phyloP scores from a whole-genome alignment of 2,329 filamentous ascomycete species.

The Alternaria dauci region DNA sequence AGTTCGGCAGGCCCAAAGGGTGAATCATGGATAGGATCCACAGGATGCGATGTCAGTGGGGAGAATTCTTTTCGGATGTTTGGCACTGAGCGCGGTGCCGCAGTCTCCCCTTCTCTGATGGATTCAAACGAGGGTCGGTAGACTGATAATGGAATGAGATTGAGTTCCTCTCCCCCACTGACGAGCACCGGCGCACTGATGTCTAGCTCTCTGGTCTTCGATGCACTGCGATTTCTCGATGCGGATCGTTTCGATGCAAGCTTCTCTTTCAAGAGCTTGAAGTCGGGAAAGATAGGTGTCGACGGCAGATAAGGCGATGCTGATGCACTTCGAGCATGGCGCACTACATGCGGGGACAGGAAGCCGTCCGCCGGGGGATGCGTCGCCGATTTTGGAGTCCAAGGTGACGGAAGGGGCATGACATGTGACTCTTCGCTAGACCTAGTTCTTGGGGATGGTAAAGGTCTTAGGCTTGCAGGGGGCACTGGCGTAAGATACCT shows the following conservation, averaged over 20 bases:
- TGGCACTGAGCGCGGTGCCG: constrained; percentile 19
- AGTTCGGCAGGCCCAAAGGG: constrained; percentile 24
- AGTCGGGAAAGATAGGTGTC: constrained; percentile 41
- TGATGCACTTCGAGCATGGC: constrained; percentile 43
- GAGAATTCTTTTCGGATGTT: constrained; percentile 36
- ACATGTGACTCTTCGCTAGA: constrained; percentile 27
- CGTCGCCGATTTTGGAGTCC: constrained; percentile 42
- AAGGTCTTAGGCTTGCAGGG: constrained; percentile 45
- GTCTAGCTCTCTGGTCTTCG: constrained; percentile 38
- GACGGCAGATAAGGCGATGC: constrained; percentile 40
- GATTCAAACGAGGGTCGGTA: constrained; percentile 27
- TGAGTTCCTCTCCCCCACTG: constrained; percentile 42
- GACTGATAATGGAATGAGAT: constrained; percentile 47
- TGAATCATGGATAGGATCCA: constrained; percentile 30
- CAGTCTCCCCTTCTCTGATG: constrained; percentile 17
- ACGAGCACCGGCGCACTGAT: constrained; percentile 46
- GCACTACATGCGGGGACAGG: constrained; percentile 33
- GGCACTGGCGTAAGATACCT: constrained; percentile 76
- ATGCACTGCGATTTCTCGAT: constrained; percentile 33
- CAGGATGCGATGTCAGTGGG: constrained; percentile 46
- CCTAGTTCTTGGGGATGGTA: constrained; percentile 30
- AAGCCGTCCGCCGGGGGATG: constrained; percentile 35
- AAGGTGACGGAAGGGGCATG: constrained; percentile 30
- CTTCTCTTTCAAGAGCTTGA: constrained; percentile 45
- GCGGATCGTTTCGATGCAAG: constrained; percentile 38